phyloP scores from a whole-genome alignment of 345 rosid genomes.

The Trapa bicornis region DNA sequence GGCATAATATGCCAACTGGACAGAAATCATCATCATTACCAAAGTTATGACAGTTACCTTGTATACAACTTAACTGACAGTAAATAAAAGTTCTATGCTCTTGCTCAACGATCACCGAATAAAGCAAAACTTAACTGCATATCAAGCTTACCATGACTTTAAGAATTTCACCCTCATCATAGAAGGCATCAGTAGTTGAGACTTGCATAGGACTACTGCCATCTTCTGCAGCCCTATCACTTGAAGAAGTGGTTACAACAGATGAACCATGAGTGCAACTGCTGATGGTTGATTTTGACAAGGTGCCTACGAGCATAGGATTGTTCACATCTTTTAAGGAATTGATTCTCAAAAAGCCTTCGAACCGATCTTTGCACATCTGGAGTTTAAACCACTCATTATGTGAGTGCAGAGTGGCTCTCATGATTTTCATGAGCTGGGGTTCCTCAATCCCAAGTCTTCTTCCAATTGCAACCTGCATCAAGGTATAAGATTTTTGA shows the following conservation, averaged over 20 bases:
- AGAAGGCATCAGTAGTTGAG: conserved; percentile 47
- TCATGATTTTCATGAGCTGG: conserved; percentile 74
- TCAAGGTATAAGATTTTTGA: background rate
- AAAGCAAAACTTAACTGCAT: no score
- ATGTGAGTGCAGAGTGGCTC: conserved; percentile 77
- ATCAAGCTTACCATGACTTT: conserved; percentile 81
- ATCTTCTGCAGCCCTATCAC: conserved; percentile 57
- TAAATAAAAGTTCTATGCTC: background rate
- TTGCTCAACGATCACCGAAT: background rate
- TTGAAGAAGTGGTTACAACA: conserved; percentile 55
- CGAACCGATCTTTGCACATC: conserved; percentile 72
- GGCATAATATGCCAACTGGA: background rate
- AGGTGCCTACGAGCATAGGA: conserved; percentile 34
- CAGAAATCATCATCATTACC: background rate
- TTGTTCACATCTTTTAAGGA: conserved; percentile 50
- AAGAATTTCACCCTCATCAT: conserved; percentile 80
- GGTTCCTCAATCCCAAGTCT: conserved; percentile 86
- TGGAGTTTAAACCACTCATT: conserved; percentile 90
- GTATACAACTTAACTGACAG: background rate
- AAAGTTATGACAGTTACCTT: background rate
- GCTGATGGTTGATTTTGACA: conserved; percentile 49
- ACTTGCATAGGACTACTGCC: conserved; percentile 66
- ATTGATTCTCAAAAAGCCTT: conserved; percentile 55
- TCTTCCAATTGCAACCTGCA: conserved; percentile 66
- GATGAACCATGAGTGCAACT: conserved; percentile 70